A percentile compares a stretch with the other conserved stretches of the same genome.
phyloP scores from a whole-genome alignment of 345 rosid species.

The Iberis pinnata region DNA sequence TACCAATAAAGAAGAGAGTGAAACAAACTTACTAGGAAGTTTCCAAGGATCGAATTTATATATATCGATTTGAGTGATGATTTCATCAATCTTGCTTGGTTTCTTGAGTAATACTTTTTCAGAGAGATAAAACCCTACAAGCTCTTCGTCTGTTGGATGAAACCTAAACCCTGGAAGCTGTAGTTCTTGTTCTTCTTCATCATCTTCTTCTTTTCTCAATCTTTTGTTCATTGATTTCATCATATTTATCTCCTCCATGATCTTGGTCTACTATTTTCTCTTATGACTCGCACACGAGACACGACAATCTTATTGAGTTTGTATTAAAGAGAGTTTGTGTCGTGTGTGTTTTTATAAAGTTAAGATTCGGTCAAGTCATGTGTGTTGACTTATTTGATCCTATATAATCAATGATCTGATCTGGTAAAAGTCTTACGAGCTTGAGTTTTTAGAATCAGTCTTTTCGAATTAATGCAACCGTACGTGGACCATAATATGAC shows the following conservation, averaged over 20 bases:
- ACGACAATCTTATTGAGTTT: constrained; percentile 25
- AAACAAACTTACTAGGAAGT: constrained; percentile 38
- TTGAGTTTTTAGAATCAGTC: constrained; percentile 29
- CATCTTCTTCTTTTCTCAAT: too few species aligned
- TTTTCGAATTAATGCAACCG: too few species aligned
- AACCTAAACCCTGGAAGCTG: constrained; percentile 48
- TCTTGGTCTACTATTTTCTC: constrained; percentile 8
- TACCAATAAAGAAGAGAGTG: not conserved
- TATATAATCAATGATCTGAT: constrained; percentile 24
- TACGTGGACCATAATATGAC: constrained; percentile 17
- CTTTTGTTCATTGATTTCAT: too few species aligned
- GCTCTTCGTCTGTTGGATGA: constrained; percentile 52
- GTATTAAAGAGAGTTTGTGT: too few species aligned
- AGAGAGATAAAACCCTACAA: constrained; percentile 43
- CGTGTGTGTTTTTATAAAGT: too few species aligned
- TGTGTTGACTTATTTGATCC: constrained; percentile 25
- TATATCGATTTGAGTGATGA: constrained; percentile 44
- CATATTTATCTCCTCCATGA: constrained; percentile 23
- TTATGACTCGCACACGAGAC: constrained; percentile 10
- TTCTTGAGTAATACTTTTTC: constrained; percentile 47
- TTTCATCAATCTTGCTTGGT: constrained; percentile 35
- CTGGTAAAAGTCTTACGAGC: constrained; percentile 29
- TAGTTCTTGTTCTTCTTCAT: constrained; percentile 26
- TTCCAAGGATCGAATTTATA: constrained; percentile 54
- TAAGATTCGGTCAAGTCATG: constrained; percentile 34